These are phyloP conservation scores for Starmerella stellata DNA, from an alignment of 805 yeast species.

Conservation along the genomic window DNA sequence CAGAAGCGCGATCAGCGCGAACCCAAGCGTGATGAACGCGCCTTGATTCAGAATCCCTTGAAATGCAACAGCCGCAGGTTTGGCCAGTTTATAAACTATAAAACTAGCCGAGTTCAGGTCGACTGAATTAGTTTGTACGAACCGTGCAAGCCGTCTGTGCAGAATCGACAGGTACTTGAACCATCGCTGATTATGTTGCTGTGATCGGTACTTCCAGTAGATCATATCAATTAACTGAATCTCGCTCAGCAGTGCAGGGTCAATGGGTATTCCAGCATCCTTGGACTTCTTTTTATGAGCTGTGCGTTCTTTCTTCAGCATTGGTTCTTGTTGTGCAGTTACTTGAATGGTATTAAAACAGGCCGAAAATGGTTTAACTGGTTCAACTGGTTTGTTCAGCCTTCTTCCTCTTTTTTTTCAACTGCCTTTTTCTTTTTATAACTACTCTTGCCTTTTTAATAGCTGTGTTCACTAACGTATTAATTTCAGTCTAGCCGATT, in stretches of 20 bases:
- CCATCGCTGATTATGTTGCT: constrained; percentile 58
- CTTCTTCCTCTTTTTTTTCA: too few species aligned
- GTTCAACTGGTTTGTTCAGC: too few species aligned
- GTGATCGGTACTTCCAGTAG: constrained; percentile 57
- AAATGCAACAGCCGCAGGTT: constrained; percentile 39
- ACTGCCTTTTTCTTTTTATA: too few species aligned
- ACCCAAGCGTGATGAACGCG: constrained; percentile 58
- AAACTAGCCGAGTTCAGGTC: constrained; percentile 16
- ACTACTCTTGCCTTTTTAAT: too few species aligned
- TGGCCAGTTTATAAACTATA: constrained; percentile 26
- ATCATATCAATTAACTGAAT: constrained; percentile 40
- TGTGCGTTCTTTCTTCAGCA: too few species aligned
- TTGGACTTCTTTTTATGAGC: too few species aligned
- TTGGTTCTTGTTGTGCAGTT: too few species aligned
- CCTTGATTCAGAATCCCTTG: constrained; percentile 55
- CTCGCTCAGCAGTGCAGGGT: constrained; percentile 30
- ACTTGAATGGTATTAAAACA: too few species aligned
- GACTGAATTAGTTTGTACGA: constrained; percentile 6
- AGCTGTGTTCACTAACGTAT: too few species aligned
- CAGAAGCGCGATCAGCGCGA: constrained; percentile 42
- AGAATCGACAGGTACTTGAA: constrained; percentile 52
- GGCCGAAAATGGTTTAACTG: too few species aligned
- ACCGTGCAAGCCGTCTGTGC: constrained; percentile 30
- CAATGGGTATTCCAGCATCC: too few species aligned
- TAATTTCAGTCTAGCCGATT: too few species aligned